Evolutionary conservation across 2,329 filamentous ascomycete genomes (phyloP).

Genomic region (Hirsutella thompsonii): DNA sequence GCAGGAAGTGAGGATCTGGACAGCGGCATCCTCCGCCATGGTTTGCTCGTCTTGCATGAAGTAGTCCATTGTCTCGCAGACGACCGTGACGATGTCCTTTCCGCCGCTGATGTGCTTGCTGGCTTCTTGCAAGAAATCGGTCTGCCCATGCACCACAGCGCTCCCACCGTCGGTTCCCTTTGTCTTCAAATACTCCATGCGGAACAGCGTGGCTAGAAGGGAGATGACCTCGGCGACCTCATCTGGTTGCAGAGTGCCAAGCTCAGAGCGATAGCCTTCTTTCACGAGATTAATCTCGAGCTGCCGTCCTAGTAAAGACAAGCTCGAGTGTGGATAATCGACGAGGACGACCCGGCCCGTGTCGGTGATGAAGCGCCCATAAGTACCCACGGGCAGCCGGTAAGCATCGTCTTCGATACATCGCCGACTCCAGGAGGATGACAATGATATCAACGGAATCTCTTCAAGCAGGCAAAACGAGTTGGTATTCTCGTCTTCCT

Average conservation of each 20-base stretch:
- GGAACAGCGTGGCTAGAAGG: constrained; percentile 59
- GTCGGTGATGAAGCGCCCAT: constrained; percentile 64
- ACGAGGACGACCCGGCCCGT: constrained; percentile 62
- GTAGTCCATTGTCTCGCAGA: constrained; percentile 76
- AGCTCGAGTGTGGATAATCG: constrained; percentile 67
- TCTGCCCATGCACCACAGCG: constrained; percentile 20
- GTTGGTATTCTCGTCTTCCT: constrained; percentile 79
- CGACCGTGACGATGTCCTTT: constrained; percentile 65
- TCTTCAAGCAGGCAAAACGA: constrained; percentile 55
- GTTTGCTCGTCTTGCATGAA: constrained; percentile 44
- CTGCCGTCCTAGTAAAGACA: constrained; percentile 67
- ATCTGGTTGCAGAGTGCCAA: constrained; percentile 42
- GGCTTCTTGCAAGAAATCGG: constrained; percentile 39
- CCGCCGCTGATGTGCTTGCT: constrained; percentile 43
- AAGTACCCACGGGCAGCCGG: constrained; percentile 50
- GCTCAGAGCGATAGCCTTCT: constrained; percentile 37
- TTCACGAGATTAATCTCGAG: constrained; percentile 54
- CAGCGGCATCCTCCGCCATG: constrained; percentile 47
- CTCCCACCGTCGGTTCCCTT: constrained; percentile 8
- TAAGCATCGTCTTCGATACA: constrained; percentile 38
- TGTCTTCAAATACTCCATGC: constrained; percentile 30
- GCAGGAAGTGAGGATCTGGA: constrained; percentile 57
- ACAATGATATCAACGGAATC: constrained; percentile 47
- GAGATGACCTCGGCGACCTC: constrained; percentile 62
- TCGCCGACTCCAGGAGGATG: constrained; percentile 29